These are phyloP conservation scores for Cyclotella baltica DNA, from an alignment of 108 stramenopile species.

Conservation along the genomic window DNA sequence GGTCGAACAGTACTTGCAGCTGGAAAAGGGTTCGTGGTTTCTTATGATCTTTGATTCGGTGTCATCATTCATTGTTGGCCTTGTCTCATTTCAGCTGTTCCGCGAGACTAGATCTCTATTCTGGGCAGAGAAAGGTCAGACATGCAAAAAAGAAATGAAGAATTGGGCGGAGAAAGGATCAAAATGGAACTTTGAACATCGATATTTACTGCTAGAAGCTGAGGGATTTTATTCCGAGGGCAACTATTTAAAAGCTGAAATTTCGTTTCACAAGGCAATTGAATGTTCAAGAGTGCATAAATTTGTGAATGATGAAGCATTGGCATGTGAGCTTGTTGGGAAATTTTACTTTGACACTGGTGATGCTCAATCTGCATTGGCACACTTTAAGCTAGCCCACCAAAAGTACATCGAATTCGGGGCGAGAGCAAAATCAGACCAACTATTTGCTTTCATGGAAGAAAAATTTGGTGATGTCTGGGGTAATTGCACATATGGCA, in stretches of 20 bases:
- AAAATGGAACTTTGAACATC: conserved; percentile 34
- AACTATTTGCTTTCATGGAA: too few relatives aligned
- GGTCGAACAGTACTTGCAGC: too few relatives aligned
- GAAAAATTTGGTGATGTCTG: too few relatives aligned
- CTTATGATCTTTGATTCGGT: neutral
- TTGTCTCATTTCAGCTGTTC: conserved; percentile 15
- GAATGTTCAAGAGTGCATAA: conserved; percentile 10
- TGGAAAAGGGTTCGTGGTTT: too few relatives aligned
- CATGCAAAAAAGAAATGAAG: conserved; percentile 10
- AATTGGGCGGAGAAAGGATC: conserved; percentile 9
- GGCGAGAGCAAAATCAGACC: neutral
- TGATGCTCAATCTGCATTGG: neutral
- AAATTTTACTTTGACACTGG: conserved; percentile 20
- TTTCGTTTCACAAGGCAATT: conserved; percentile 24
- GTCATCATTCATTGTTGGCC: conserved; percentile 10
- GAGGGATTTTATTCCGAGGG: conserved; percentile 20
- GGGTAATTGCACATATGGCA: too few relatives aligned
- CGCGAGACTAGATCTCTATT: conserved; percentile 7
- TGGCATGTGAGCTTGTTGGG: conserved; percentile 37
- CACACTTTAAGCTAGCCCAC: conserved; percentile 16
- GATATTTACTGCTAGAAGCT: conserved; percentile 21
- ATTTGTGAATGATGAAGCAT: conserved; percentile 29
- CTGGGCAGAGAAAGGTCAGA: neutral
- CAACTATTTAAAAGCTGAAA: neutral
- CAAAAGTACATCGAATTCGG: conserved; percentile 24